These are phyloP conservation scores for Carnegiea gigantea DNA, from an alignment of 179 eudicot species.

Conservation along the genomic window DNA sequence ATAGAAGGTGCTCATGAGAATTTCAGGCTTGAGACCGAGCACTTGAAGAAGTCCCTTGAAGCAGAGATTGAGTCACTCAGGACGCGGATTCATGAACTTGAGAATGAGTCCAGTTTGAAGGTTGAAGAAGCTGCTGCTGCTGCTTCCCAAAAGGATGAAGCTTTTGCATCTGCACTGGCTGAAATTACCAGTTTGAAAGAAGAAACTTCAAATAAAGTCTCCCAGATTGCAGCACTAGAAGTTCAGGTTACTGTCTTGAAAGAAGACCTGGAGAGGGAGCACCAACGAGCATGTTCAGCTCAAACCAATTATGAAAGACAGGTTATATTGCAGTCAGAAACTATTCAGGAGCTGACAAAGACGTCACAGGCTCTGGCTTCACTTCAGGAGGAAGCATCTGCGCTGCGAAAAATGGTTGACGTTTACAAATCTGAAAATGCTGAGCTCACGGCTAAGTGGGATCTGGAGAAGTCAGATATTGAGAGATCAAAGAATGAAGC, in stretches of 20 bases:
- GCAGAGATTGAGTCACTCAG: constrained; percentile 60
- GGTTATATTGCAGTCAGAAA: constrained; percentile 90
- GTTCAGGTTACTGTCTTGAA: constrained; percentile 55
- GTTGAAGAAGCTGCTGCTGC: constrained; percentile 59
- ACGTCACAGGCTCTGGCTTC: constrained; percentile 77
- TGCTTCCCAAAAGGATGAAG: constrained; percentile 57
- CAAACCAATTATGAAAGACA: constrained; percentile 93
- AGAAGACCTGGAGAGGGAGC: constrained; percentile 78
- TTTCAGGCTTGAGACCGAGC: constrained; percentile 69
- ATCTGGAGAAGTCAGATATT: constrained; percentile 55
- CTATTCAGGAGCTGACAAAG: constrained; percentile 93
- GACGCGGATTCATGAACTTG: constrained; percentile 57
- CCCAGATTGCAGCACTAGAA: constrained; percentile 55
- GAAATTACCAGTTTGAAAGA: constrained; percentile 65
- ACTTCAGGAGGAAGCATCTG: constrained; percentile 69
- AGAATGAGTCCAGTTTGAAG: constrained; percentile 56
- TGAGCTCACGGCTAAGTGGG: constrained; percentile 76
- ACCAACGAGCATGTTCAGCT: constrained; percentile 60
- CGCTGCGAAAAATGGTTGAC: constrained; percentile 56
- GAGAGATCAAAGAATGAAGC: constrained; percentile 65
- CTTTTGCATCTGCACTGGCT: constrained; percentile 56
- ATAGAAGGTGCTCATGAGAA: constrained; percentile 73
- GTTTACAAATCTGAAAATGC: constrained; percentile 66
- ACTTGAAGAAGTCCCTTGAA: constrained; percentile 63
- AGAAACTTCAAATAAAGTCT: constrained; percentile 57